These are phyloP conservation scores for Lagenidium sp. DNA, from an alignment of 352 stramenopile species.

Conservation along the genomic window DNA sequence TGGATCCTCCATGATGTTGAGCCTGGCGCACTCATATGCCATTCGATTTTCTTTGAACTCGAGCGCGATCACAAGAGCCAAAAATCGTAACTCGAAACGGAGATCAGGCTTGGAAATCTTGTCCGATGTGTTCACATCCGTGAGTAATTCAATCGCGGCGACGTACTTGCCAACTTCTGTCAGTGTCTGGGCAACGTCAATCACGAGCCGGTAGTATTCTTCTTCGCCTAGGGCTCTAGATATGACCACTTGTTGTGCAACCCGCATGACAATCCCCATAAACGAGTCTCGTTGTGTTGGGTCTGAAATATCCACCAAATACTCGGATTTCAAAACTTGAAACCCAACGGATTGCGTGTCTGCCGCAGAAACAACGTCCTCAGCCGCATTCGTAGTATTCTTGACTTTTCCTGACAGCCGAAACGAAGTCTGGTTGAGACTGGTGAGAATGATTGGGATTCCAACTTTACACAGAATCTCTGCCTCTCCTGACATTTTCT, in stretches of 20 bases:
- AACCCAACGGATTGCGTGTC: slow-evolving; percentile 63
- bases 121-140: slow-evolving; percentile 80
- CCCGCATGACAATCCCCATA: slow-evolving; percentile 79
- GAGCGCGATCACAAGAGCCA: slow-evolving; percentile 75
- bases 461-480: slow-evolving; percentile 78
- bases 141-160: slow-evolving; percentile 76
- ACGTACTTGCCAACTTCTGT: slow-evolving; percentile 78
- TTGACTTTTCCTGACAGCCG: slow-evolving; percentile 60
- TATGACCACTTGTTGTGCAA: slow-evolving; percentile 76
- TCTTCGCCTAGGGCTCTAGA: slow-evolving; percentile 59
- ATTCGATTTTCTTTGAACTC: slow-evolving; percentile 84
- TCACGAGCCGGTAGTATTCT: slow-evolving; percentile 68
- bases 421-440: slow-evolving; percentile 70
- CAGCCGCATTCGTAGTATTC: slow-evolving; percentile 33
- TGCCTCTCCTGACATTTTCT: slow-evolving; percentile 50
- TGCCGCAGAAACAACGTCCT: slow-evolving; percentile 43
- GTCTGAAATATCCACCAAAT: slow-evolving; percentile 76
- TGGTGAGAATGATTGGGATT: slow-evolving; percentile 78
- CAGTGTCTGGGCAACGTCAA: slow-evolving; percentile 72
- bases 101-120: slow-evolving; percentile 66
- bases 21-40: slow-evolving; percentile 78
- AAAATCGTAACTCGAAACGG: slow-evolving; percentile 74
- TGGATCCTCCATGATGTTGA: slow-evolving; percentile 84
- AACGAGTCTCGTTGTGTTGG: slow-evolving; percentile 65
- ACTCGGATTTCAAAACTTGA: slow-evolving; percentile 75